Base-by-base conservation (phyloP, 2,329 filamentous ascomycete species). In the Fusarium zealandicum region DNA sequence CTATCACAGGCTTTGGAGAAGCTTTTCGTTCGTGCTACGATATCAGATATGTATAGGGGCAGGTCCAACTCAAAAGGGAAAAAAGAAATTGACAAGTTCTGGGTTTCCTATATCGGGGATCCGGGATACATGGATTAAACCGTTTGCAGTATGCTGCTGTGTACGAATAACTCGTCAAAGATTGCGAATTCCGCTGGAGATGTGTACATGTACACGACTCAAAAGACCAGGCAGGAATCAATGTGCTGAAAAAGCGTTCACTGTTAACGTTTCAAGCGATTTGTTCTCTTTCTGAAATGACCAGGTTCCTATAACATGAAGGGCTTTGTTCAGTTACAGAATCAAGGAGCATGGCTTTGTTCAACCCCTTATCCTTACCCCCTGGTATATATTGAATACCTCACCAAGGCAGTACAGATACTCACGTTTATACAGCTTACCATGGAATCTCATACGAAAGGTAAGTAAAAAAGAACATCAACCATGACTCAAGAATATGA, bases 21-120 rank as follows among this genome's bases (percentile, higher is more conserved):
- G 35, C 40, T 32, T 46, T 20, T 45, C 33, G 38, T 18, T 46
- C 28, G n/a, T 47, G 28, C 14, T 42, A 42, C 36, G 36, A 39
- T 47, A 41, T 37, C 22, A 8, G 10, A 32, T 48, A 40, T 38
- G 17, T 27, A 32, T 39, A 32, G 14, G 28, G 35, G 46, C 45
- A 33, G 25, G 5, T 6, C 38, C 5, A 38, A 13, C 27, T 30
- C 35, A 31, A 30, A 30, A 46, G 43, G 31, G 31, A 28, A 32
- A 43, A 51, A 57, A 46, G 35, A 33, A 59, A 39, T 22, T 59
- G 33, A 39, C 41, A 51, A 55, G 22, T 8, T 20, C 22, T 37
- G 31, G 45, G 42, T 22, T 43, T 51, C 14, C 22, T 9, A 14
- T 28, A 27, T 13, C 43, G 35, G 31, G 10, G 36, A 31, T 18